Evolutionary conservation across 768 basidiomycete genomes (phyloP).

Genomic region (Hirschioporus abietinus): DNA sequence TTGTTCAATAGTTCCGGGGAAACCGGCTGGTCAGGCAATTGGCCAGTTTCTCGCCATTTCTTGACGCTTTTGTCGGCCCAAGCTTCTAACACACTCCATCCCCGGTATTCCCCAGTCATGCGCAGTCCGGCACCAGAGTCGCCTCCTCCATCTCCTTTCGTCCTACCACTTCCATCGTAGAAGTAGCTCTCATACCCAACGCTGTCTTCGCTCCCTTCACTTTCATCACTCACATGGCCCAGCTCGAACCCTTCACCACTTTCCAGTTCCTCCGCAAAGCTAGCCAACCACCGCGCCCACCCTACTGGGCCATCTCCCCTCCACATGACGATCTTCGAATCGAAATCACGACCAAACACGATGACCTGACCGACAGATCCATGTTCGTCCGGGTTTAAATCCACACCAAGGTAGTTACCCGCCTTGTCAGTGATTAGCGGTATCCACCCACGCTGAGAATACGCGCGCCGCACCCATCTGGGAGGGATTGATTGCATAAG

Average conservation of each 20-base stretch:
- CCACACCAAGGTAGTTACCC: conserved; percentile 96
- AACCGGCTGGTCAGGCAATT: conserved; percentile 48
- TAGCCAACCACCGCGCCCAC: conserved; percentile 92
- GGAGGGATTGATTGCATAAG: conserved; percentile 88
- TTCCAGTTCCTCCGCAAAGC: conserved; percentile 90
- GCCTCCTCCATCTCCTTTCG: conserved; percentile 73
- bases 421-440: conserved; percentile 90
- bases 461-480: conserved; percentile 81
- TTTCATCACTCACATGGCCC: conserved; percentile 48
- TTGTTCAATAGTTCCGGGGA: conserved; percentile 17
- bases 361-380: conserved; percentile 90
- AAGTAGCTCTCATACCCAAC: conserved; percentile 87
- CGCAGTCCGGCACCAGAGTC: conserved; percentile 69
- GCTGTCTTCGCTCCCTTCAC: conserved; percentile 76
- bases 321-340: conserved; percentile 95
- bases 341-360: conserved; percentile 98
- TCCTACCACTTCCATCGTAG: conserved; percentile 71
- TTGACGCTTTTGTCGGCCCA: conserved; percentile 87
- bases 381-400: conserved; percentile 77
- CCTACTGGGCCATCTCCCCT: conserved; percentile 85
- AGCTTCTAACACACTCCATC: conserved; percentile 91
- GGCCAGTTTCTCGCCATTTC: conserved; percentile 79
- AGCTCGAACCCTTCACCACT: conserved; percentile 84
- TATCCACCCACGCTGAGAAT: conserved; percentile 95
- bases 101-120: conserved; percentile 79